phyloP scores from a whole-genome alignment of 2,329 filamentous ascomycete genomes.

The Exutisphaerella laricina region DNA sequence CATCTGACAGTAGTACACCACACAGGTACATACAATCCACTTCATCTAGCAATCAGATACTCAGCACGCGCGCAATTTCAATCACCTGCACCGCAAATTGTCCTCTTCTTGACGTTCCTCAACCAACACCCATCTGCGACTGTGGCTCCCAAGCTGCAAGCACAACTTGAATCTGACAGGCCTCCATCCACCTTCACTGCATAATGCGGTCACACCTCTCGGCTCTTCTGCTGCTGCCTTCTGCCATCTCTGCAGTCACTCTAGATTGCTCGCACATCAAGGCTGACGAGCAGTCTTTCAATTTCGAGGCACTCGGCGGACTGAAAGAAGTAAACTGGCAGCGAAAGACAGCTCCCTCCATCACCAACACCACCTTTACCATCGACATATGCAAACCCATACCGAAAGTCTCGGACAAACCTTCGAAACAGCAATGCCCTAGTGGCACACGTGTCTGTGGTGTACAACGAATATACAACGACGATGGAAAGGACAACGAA shows the following conservation, averaged over 20 bases:
- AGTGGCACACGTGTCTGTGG: conserved; percentile 71
- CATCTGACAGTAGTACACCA: too few species aligned
- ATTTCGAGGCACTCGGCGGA: conserved; percentile 59
- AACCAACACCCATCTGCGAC: too few species aligned
- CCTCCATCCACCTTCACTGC: conserved; percentile 11
- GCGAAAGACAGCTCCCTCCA: conserved; percentile 43
- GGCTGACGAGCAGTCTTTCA: conserved; percentile 55
- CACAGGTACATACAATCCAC: too few species aligned
- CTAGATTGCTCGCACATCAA: conserved; percentile 59
- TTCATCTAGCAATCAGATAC: too few species aligned
- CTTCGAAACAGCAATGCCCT: conserved; percentile 54
- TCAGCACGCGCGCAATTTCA: too few species aligned
- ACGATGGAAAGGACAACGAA: conserved; percentile 44
- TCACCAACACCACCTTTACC: conserved; percentile 73
- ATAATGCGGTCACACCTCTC: conserved; percentile 17
- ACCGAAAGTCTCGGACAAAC: conserved; percentile 55
- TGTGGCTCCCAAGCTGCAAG: too few species aligned
- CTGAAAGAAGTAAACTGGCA: conserved; percentile 62
- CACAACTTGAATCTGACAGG: not conserved
- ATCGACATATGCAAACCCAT: conserved; percentile 69
- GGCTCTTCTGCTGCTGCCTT: conserved; percentile 28
- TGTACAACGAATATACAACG: conserved; percentile 55
- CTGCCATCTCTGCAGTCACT: conserved; percentile 41
- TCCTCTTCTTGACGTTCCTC: too few species aligned
- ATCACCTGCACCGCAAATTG: too few species aligned